Conservation (phyloP, 306 rosid species). For the Chamaecrista fasciculata region DNA sequence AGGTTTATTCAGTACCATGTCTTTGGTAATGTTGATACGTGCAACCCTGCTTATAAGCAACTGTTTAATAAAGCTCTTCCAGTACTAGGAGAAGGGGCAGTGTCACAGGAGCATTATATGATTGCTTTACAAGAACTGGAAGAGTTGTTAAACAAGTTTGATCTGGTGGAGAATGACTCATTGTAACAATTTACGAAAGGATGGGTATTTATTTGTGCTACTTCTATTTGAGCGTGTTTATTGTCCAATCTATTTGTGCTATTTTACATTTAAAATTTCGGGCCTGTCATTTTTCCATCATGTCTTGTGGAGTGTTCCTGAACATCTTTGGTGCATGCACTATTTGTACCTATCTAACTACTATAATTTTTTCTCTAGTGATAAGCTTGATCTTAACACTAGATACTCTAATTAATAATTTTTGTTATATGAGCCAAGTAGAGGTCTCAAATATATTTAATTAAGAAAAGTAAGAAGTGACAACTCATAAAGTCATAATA, state of each 20-base stretch:
- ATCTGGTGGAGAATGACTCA: conserved; percentile 40
- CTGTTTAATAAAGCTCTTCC: conserved; percentile 57
- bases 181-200: conserved; percentile 33
- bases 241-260: background rate
- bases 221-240: conserved; percentile 6
- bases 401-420: no score
- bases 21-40: conserved; percentile 26
- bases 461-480: no score
- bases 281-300: background rate
- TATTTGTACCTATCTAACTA: no score
- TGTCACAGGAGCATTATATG: conserved; percentile 59
- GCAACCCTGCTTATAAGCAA: conserved; percentile 41
- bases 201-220: background rate
- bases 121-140: conserved; percentile 59
- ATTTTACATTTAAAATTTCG: no score
- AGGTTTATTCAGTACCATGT: conserved; percentile 33
- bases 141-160: conserved; percentile 54
- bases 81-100: conserved; percentile 63
- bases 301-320: background rate
- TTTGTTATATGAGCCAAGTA: no score
- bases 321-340: background rate
- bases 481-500: no score
- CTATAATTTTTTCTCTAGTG: no score
- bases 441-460: no score
- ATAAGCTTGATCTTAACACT: no score